Evolutionary conservation across 768 basidiomycete species (phyloP).

Genomic region (Boletus pseudo-olivaceus): DNA sequence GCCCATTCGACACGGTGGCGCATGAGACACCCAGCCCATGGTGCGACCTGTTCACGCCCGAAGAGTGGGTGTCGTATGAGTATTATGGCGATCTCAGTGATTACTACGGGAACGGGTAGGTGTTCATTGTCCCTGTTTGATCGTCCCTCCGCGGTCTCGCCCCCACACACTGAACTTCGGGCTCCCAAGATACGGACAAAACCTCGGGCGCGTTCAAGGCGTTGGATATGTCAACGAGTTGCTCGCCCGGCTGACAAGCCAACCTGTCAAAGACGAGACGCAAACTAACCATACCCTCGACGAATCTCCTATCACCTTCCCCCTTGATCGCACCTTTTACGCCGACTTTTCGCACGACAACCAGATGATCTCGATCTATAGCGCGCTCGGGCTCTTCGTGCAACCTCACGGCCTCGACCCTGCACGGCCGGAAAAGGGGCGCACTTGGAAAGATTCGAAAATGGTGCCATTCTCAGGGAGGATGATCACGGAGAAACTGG

Average conservation of each 20-base stretch:
- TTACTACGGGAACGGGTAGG: slow-evolving; percentile 69
- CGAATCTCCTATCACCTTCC: slow-evolving; percentile 61
- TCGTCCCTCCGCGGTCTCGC: not conserved
- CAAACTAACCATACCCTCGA: slow-evolving; percentile 77
- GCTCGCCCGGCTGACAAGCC: slow-evolving; percentile 65
- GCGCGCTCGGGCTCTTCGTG: slow-evolving; percentile 51
- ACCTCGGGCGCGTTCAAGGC: slow-evolving; percentile 69
- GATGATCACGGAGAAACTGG: slow-evolving; percentile 68
- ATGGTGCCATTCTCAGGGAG: slow-evolving; percentile 71
- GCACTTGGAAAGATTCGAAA: slow-evolving; percentile 50
- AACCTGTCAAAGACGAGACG: slow-evolving; percentile 62
- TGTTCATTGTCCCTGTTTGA: not conserved
- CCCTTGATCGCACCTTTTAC: slow-evolving; percentile 60
- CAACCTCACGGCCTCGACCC: slow-evolving; percentile 27
- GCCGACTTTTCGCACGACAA: slow-evolving; percentile 87
- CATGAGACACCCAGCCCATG: slow-evolving; percentile 51
- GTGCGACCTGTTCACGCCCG: slow-evolving; percentile 58
- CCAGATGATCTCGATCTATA: slow-evolving; percentile 70
- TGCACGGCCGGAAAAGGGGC: slow-evolving; percentile 7
- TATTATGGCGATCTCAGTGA: slow-evolving; percentile 68
- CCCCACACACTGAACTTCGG: not conserved
- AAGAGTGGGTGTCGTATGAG: slow-evolving; percentile 63
- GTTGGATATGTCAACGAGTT: slow-evolving; percentile 88
- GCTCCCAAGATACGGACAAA: slow-evolving; percentile 55
- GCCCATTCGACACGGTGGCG: slow-evolving; percentile 17